phyloP scores from a whole-genome alignment of 139 green algal genomes.

The Edaphochlamys debaryana region DNA sequence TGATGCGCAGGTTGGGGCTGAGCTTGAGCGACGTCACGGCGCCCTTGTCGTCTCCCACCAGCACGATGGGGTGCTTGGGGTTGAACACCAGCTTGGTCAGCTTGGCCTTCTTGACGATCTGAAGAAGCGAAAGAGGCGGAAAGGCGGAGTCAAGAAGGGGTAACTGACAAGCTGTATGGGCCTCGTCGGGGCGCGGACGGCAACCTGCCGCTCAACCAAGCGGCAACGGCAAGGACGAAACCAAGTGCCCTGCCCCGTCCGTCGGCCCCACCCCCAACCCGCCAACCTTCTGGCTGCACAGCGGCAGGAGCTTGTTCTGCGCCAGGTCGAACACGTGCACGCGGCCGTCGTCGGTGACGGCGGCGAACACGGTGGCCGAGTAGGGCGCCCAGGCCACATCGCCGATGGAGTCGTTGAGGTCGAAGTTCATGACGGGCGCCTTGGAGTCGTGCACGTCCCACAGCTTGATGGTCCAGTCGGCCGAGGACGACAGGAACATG shows the following conservation, averaged over 20 bases:
- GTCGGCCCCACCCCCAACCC: no score
- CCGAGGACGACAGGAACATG: slow-evolving; percentile 89
- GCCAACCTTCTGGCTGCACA: slow-evolving; percentile 90
- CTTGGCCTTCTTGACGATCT: slow-evolving; percentile 77
- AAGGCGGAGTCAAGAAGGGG: no score
- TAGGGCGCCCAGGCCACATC: slow-evolving; percentile 93
- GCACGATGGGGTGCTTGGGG: slow-evolving; percentile 83
- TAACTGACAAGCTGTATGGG: no score
- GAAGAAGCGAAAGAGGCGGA: background rate
- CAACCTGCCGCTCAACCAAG: no score
- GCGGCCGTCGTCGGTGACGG: slow-evolving; percentile 83
- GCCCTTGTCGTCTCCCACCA: slow-evolving; percentile 91
- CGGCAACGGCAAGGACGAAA: no score
- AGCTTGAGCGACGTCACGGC: slow-evolving; percentile 89
- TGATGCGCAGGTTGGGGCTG: slow-evolving; percentile 89
- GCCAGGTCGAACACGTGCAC: slow-evolving; percentile 89
- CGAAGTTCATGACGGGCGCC: slow-evolving; percentile 46
- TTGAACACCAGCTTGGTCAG: slow-evolving; percentile 94
- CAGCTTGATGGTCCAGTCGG: slow-evolving; percentile 91
- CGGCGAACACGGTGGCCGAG: slow-evolving; percentile 88
- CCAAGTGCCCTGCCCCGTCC: no score
- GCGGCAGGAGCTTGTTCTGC: slow-evolving; percentile 80
- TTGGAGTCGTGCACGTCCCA: slow-evolving; percentile 57
- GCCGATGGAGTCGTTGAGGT: slow-evolving; percentile 66
- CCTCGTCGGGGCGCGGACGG: no score